These are phyloP conservation scores for Gillenia trifoliata DNA, from an alignment of 306 rosid genomes.

Conservation along the genomic window DNA sequence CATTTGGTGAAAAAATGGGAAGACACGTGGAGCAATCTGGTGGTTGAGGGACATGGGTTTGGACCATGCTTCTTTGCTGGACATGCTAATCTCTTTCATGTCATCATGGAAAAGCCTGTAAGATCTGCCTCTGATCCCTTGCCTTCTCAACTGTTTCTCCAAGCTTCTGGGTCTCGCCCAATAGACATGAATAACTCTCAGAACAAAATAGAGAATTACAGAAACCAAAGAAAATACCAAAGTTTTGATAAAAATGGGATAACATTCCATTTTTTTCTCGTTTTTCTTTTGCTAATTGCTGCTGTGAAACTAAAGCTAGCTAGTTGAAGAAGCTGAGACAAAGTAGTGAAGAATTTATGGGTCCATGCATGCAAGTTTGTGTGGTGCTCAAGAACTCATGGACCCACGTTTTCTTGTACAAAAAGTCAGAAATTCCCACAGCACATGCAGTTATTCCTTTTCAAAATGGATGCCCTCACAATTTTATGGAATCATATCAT, in stretches of 20 bases:
- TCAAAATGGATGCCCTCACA: no score
- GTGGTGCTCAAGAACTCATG: neutral
- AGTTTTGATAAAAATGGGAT: constrained; percentile 14
- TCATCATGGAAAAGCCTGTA: constrained; percentile 39
- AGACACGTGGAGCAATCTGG: constrained; percentile 33
- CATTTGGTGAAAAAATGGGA: constrained; percentile 33
- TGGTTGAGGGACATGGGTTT: constrained; percentile 31
- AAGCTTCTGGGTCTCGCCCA: constrained; percentile 40
- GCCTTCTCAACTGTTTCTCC: constrained; percentile 26
- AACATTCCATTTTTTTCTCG: constrained; percentile 26
- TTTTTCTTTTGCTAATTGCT: neutral
- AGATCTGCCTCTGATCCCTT: constrained; percentile 42
- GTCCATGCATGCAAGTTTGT: neutral
- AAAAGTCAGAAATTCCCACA: neutral
- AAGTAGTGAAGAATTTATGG: neutral
- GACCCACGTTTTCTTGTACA: neutral
- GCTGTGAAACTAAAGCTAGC: neutral
- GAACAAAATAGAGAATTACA: constrained; percentile 3
- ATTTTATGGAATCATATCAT: no score
- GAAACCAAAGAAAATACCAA: constrained; percentile 1
- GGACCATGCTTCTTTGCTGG: constrained; percentile 22
- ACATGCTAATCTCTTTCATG: constrained; percentile 23
- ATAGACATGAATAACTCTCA: constrained; percentile 14
- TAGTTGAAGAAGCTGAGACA: neutral
- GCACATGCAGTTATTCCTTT: no score